Base-by-base conservation (phyloP, 306 rosid species). In the Prunus fruticosa region DNA sequence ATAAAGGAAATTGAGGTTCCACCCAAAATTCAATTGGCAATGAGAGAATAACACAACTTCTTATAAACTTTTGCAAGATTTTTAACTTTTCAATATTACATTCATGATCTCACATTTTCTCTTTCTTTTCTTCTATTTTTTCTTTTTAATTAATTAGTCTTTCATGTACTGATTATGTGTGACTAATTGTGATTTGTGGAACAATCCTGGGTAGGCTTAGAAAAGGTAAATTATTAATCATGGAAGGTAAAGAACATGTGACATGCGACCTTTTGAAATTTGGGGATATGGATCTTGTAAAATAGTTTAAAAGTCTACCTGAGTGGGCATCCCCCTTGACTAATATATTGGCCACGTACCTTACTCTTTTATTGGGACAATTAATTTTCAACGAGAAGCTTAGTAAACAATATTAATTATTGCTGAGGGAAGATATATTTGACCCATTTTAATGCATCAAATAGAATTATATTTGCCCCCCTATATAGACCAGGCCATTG, bases 251-350 rank as follows among this genome's bases (percentile, higher is more conserved):
- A 77, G 81, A 76, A 18, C 90, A 87, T 14, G 84, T 82, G 86
- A 70, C 54, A 2, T 0, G 25, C 71, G 81, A 75, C 69, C 22
- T 76, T 81, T 77, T 73, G 80, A 85, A 71, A 30, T 19, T 47
- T 62, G 61, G 52, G 65, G 10, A 64, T 63, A 76, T 53, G 32
- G 2, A 54, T 57, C 8, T 69, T 63, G n/a, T 14, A 78, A 60
- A 76, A 67, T 8, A 18, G 30, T 30, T 32, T 20, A 28, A 79
- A 87, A 70, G 96, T 89, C 90, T 19, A 79, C 34, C 20, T 51
- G 78, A 58, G 84, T 78, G 77, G 89, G 88, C 88, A 84, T 64
- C 69, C 79, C 34, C 38, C 71, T 86, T 89, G 93, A 89, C 87
- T 77, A 69, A 23, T 32, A 46, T 14, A 15, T 28, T n/a, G 43